phyloP scores from a whole-genome alignment of 2,329 filamentous ascomycete species.

The Decorospora gaudefroyi region DNA sequence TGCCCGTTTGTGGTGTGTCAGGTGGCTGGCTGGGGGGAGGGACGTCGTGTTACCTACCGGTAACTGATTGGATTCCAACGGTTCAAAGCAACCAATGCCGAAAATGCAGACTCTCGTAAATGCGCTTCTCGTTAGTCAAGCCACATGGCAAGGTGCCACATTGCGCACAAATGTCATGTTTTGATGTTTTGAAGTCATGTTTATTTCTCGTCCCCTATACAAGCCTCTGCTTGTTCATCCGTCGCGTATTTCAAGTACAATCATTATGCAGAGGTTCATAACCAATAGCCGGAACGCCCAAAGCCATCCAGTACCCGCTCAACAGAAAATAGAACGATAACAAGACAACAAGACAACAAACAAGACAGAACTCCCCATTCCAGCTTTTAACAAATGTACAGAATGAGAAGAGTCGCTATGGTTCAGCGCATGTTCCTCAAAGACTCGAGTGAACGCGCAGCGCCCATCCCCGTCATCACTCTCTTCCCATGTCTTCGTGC shows the following conservation, averaged over 20 bases:
- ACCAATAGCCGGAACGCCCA: conserved; percentile 13
- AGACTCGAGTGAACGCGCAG: conserved; percentile 19
- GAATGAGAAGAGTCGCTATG: conserved; percentile 1
- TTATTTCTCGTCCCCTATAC: conserved; percentile 15
- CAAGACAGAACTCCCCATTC: background rate
- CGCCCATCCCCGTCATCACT: conserved; percentile 16
- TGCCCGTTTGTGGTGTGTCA: too few species aligned
- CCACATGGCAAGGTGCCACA: background rate
- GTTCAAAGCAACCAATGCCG: too few species aligned
- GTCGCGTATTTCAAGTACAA: conserved; percentile 17
- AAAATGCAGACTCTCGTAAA: too few species aligned
- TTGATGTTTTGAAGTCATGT: conserved; percentile 19
- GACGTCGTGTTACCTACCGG: too few species aligned
- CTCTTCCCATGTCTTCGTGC: conserved; percentile 11
- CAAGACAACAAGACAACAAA: conserved; percentile 1
- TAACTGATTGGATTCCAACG: too few species aligned
- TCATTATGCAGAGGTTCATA: conserved; percentile 37
- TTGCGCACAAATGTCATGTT: too few species aligned
- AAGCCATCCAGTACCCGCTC: conserved; percentile 11
- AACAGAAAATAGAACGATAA: conserved; percentile 15
- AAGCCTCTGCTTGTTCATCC: conserved; percentile 10
- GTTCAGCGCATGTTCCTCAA: conserved; percentile 4
- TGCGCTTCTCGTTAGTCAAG: too few species aligned
- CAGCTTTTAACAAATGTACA: background rate
- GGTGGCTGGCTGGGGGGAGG: too few species aligned